Conservation (phyloP, 441 rosid genomes). For the Metrosideros polymorpha region DNA sequence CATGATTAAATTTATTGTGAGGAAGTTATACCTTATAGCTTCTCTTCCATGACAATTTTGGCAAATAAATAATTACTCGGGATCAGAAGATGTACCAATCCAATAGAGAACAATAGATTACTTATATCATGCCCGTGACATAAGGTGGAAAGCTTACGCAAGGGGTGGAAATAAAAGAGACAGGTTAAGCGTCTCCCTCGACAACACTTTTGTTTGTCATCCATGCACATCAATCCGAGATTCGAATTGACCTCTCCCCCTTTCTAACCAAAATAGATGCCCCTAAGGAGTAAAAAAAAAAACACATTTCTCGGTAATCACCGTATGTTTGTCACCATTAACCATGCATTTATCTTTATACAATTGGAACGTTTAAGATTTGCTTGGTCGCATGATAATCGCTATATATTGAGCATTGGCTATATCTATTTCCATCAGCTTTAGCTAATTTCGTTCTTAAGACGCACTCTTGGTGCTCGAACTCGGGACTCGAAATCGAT, state of each 20-base stretch:
- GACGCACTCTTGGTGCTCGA: neutral
- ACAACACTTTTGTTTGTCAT: neutral
- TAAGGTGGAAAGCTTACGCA: neutral
- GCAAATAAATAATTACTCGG: neutral
- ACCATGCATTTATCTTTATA: neutral
- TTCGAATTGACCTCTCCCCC: neutral
- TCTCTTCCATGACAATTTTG: neutral
- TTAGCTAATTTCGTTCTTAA: neutral
- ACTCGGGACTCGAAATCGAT: neutral
- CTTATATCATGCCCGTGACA: neutral
- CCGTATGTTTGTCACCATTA: neutral
- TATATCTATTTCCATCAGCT: neutral
- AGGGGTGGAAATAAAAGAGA: neutral
- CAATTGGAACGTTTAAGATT: neutral
- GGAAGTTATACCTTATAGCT: neutral
- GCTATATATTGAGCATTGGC: neutral
- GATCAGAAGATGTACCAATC: neutral
- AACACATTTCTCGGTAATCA: neutral
- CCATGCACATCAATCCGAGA: neutral
- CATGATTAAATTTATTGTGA: neutral
- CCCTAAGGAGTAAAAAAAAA: neutral
- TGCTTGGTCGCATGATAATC: neutral
- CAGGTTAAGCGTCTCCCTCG: neutral
- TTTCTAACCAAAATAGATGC: neutral
- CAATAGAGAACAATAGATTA: neutral